Conservation (phyloP, 2,329 filamentous ascomycete genomes). For the Fusarium mundagurra region DNA sequence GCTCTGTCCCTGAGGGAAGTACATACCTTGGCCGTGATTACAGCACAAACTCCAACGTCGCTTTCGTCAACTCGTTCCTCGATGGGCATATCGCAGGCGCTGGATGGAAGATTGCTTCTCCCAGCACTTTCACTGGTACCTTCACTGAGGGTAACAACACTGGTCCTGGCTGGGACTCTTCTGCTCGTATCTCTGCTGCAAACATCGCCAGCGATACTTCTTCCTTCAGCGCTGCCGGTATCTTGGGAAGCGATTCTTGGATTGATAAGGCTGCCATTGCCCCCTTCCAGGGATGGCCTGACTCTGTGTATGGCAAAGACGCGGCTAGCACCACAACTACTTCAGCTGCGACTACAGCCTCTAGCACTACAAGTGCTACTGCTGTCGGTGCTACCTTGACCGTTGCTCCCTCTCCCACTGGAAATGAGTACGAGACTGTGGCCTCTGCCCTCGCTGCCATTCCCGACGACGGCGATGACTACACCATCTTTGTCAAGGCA, state of each 20-base stretch:
- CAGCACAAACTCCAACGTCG: constrained; percentile 36
- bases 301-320: constrained; percentile 39
- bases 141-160: constrained; percentile 49
- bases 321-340: constrained; percentile 1
- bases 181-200: constrained; percentile 35
- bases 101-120: constrained; percentile 41
- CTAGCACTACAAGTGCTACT: constrained; percentile 4
- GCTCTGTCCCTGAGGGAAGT: constrained; percentile 34
- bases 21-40: constrained; percentile 46
- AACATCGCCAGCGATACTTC: constrained; percentile 54
- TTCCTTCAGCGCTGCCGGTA: constrained; percentile 57
- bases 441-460: constrained; percentile 56
- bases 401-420: constrained; percentile 48
- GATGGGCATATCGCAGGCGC: constrained; percentile 41
- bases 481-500: constrained; percentile 39
- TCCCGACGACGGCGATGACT: constrained; percentile 37
- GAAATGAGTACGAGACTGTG: constrained; percentile 53
- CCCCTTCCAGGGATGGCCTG: constrained; percentile 43
- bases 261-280: constrained; percentile 45
- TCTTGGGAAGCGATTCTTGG: constrained; percentile 47
- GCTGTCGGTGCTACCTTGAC: constrained; percentile 22
- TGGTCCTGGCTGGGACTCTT: constrained; percentile 41
- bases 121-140: constrained; percentile 40
- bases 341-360: constrained; percentile 12
- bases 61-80: constrained; percentile 45